Evolutionary conservation across 768 basidiomycete species (phyloP), one percentile per base, ranked within the genome.

Genomic region (Lentinula sp.): DNA sequence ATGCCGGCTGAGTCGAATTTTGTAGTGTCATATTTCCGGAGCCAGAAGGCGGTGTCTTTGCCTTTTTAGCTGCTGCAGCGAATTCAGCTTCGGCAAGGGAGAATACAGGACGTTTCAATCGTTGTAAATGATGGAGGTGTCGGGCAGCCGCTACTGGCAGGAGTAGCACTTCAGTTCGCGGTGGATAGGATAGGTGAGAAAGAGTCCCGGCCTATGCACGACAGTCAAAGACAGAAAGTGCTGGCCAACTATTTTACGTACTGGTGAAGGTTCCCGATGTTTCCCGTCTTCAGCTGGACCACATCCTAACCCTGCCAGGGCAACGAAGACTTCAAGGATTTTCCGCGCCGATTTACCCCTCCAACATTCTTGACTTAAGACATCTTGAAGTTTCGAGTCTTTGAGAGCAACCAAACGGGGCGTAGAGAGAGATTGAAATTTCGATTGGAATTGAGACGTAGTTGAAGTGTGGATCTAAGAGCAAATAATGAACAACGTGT

Each of bases 141-240:
- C 77, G 79, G 0, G 81, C 81, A 13, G 81, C 81, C 32, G 80
- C 77, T 28, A 80, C 69, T 2, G 79, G 80, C 10, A 79, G 72
- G 10, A 63, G 65, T 3, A 64, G 61, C 6, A 58, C 28, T 35
- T 37, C 28, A 2, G 39, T 15, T n/a, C 37, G 23, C 13, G 55
- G 55, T 28, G 28, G 4, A 61, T 33, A 3, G 2, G 18, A 13
- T n/a, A 10, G 37, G 12, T 6, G 36, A 28, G 55, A 39, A n/a
- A n/a, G 53, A 9, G 18, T 20, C 5, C 6, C n/a, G n/a, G 10
- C 1, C 18, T 39, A 35, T 23, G 9, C 4, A 35, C 18, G 4
- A 23, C 23, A 2, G 33, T 35, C 7, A 28, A 33, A 32, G 23
- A 50, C 8, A 33, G 23, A 28, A 45, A 53, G 51, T 6, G 15